phyloP scores from a whole-genome alignment of 352 stramenopile species.

The Elongisporangium senticosum region DNA sequence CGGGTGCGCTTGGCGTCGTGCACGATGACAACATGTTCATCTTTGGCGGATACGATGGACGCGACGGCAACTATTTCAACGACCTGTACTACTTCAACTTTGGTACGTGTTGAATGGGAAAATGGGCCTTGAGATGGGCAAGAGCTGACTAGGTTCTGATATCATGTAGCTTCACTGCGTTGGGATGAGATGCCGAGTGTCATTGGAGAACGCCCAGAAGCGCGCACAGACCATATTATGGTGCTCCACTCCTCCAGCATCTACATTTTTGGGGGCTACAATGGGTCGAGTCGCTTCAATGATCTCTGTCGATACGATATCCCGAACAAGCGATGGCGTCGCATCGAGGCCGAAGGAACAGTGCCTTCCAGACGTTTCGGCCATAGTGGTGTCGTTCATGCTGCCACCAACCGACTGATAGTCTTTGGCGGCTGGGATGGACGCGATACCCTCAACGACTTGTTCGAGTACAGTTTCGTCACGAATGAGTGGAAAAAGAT shows the following conservation, averaged over 20 bases:
- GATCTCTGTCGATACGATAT: slow-evolving; percentile 79
- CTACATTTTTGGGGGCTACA: slow-evolving; percentile 88
- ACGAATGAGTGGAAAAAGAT: slow-evolving; percentile 68
- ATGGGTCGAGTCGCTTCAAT: slow-evolving; percentile 76
- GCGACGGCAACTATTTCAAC: slow-evolving; percentile 88
- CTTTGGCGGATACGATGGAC: slow-evolving; percentile 87
- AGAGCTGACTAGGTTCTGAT: background rate
- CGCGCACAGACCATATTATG: slow-evolving; percentile 86
- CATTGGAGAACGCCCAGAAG: slow-evolving; percentile 51
- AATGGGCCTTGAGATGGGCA: background rate
- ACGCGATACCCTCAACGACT: slow-evolving; percentile 77
- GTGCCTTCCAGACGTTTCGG: slow-evolving; percentile 72
- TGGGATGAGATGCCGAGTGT: slow-evolving; percentile 80
- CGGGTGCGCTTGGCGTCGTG: slow-evolving; percentile 72
- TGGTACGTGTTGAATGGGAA: slow-evolving; percentile 17
- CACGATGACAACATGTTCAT: slow-evolving; percentile 85
- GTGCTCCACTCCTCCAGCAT: slow-evolving; percentile 72
- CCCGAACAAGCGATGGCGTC: slow-evolving; percentile 41
- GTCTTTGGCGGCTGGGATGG: slow-evolving; percentile 87
- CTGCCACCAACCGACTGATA: slow-evolving; percentile 59
- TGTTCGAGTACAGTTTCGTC: slow-evolving; percentile 74
- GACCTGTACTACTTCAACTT: slow-evolving; percentile 88
- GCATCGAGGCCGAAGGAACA: slow-evolving; percentile 34
- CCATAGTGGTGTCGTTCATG: slow-evolving; percentile 77
- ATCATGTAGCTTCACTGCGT: slow-evolving; percentile 27